Evolutionary conservation across 1,284 basidiomycete genomes (phyloP).

Genomic region (Vanrija sp.): DNA sequence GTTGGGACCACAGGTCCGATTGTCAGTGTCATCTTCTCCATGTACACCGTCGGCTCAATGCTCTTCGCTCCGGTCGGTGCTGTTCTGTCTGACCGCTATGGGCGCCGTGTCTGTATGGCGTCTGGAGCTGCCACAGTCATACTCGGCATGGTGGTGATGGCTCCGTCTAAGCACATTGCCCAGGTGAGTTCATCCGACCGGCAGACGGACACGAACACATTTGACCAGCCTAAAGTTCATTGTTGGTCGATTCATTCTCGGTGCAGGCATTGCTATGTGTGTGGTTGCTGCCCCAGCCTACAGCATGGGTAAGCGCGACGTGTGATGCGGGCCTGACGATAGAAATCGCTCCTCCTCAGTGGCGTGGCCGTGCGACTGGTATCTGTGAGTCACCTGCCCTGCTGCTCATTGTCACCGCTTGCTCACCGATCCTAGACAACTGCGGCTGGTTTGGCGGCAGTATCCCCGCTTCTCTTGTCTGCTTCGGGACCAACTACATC

Average conservation of each 20-base stretch:
- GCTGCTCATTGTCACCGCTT: constrained; percentile 29
- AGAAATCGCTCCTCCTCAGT: constrained; percentile 61
- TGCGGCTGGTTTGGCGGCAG: constrained; percentile 37
- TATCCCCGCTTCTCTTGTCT: constrained; percentile 15
- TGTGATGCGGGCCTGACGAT: too few relatives aligned
- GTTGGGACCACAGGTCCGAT: constrained; percentile 19
- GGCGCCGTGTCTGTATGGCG: too few relatives aligned
- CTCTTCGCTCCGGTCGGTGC: constrained; percentile 9
- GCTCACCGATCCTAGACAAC: constrained; percentile 30
- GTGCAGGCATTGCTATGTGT: constrained; percentile 42
- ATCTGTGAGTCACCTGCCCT: not conserved
- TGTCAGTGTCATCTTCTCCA: constrained; percentile 25
- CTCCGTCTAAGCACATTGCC: too few relatives aligned
- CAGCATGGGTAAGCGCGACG: constrained; percentile 34
- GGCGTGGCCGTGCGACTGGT: constrained; percentile 59
- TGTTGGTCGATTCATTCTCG: constrained; percentile 48
- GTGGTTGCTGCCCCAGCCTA: constrained; percentile 55
- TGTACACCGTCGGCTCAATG: constrained; percentile 31
- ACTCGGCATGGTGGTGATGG: too few relatives aligned
- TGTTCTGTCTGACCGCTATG: too few relatives aligned
- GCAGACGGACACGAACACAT: not conserved
- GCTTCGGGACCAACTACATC: constrained; percentile 14
- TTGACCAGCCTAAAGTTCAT: constrained; percentile 22
- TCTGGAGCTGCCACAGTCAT: too few relatives aligned
- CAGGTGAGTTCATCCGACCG: too few relatives aligned